Conservation (phyloP, 179 eudicot species). For the Heliamphora pulchella region DNA sequence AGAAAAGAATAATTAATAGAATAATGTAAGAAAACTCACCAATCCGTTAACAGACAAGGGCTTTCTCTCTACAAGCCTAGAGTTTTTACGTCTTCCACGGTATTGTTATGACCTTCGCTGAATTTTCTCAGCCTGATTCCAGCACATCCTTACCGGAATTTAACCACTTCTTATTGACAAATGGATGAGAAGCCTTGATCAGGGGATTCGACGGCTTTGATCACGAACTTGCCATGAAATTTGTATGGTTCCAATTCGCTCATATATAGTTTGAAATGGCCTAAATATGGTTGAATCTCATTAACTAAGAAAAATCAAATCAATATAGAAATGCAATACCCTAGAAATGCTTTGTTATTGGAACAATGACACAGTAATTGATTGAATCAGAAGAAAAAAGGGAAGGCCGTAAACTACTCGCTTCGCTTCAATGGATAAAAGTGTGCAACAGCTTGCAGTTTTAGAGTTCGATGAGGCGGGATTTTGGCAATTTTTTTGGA, state of each 20-base stretch:
- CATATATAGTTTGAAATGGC: constrained; percentile 52
- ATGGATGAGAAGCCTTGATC: constrained; percentile 47
- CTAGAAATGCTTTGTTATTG: not conserved
- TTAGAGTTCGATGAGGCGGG: no score
- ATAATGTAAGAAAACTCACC: not conserved
- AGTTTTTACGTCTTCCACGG: not conserved
- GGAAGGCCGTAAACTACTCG: not conserved
- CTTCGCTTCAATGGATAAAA: not conserved
- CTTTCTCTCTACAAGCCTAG: constrained; percentile 6
- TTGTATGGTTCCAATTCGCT: constrained; percentile 54
- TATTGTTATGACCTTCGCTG: not conserved
- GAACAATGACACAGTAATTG: not conserved
- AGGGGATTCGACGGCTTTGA: constrained; percentile 52
- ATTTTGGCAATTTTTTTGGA: no score
- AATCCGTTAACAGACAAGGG: not conserved
- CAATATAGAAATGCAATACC: not conserved
- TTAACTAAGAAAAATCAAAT: not conserved
- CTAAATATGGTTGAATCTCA: constrained; percentile 24
- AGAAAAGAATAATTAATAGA: not conserved
- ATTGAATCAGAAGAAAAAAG: not conserved
- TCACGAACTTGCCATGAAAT: constrained; percentile 52
- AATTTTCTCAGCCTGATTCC: not conserved
- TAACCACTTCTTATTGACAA: no score
- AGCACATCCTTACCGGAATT: not conserved
- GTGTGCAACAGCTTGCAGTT: no score